phyloP scores from a whole-genome alignment of 331 rosid genomes.

The Acacia pycnantha region DNA sequence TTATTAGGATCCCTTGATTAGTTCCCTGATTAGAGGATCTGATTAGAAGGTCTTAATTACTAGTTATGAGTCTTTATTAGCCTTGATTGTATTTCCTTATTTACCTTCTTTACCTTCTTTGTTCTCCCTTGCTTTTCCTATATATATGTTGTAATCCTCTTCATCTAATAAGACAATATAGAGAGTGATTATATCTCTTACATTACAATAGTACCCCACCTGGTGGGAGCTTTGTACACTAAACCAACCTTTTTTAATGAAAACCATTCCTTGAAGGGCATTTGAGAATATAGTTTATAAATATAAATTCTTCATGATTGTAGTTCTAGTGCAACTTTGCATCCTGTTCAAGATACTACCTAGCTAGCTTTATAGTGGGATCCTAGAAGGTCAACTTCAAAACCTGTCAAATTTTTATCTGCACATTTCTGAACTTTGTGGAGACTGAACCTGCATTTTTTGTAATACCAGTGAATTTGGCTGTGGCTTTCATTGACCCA shows the following conservation, averaged over 20 bases:
- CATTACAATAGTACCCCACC: too few species aligned
- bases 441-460: slow-evolving; percentile 23
- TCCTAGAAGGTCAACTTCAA: slow-evolving; percentile 20
- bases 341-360: slow-evolving; percentile 16
- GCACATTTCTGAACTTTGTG: slow-evolving; percentile 14
- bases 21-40: too few species aligned
- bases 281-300: slow-evolving; percentile 19
- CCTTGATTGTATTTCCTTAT: too few species aligned
- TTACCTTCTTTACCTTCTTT: too few species aligned
- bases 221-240: too few species aligned
- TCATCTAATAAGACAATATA: too few species aligned
- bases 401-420: slow-evolving; percentile 2
- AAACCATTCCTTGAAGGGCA: background rate
- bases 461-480: background rate
- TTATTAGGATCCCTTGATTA: too few species aligned
- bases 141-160: too few species aligned
- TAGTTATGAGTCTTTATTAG: too few species aligned
- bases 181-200: too few species aligned
- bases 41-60: too few species aligned
- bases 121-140: too few species aligned
- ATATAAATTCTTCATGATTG: slow-evolving; percentile 9
- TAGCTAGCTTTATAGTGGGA: slow-evolving; percentile 22
- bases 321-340: background rate
- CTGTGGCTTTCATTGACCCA: slow-evolving; percentile 10
- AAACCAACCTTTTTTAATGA: background rate